A percentile compares a stretch with the other conserved stretches of the same genome.
phyloP scores from a whole-genome alignment of 495 filamentous ascomycete species.

The Neurospora sublineolata region DNA sequence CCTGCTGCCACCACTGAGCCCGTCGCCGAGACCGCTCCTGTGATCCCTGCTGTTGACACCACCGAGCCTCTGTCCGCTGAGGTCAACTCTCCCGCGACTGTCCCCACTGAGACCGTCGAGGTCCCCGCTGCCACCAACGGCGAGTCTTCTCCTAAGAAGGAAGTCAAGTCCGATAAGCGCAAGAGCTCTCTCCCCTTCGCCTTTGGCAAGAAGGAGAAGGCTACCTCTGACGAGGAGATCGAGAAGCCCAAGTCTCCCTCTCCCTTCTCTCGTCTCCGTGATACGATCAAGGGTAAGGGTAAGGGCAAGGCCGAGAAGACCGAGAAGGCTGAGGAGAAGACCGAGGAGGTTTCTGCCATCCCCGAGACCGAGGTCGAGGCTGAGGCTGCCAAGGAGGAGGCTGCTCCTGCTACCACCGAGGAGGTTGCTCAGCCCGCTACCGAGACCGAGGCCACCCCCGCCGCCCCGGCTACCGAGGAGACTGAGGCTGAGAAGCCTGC shows the following conservation, averaged over 20 bases:
- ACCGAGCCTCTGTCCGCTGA: slow-evolving; percentile 40
- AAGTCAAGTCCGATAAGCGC: slow-evolving; percentile 44
- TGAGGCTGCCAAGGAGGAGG: slow-evolving; percentile 41
- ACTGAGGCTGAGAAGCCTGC: slow-evolving; percentile 26
- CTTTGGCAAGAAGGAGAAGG: slow-evolving; percentile 44
- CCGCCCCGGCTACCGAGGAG: slow-evolving; percentile 22
- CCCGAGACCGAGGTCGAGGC: slow-evolving; percentile 27
- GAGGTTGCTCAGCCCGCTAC: slow-evolving; percentile 29
- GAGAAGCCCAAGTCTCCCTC: slow-evolving; percentile 43
- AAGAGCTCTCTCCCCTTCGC: slow-evolving; percentile 45
- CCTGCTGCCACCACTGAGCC: slow-evolving; percentile 30
- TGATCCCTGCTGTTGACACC: slow-evolving; percentile 47
- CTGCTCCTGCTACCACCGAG: slow-evolving; percentile 19
- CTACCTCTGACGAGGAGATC: slow-evolving; percentile 34
- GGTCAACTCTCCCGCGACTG: slow-evolving; percentile 34
- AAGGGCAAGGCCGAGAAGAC: slow-evolving; percentile 33
- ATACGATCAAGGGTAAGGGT: slow-evolving; percentile 38
- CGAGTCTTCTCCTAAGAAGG: slow-evolving; percentile 33
- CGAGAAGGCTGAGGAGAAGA: slow-evolving; percentile 37
- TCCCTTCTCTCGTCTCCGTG: slow-evolving; percentile 47
- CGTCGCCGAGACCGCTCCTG: slow-evolving; percentile 43
- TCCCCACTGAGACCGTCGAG: slow-evolving; percentile 33
- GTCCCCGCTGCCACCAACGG: slow-evolving; percentile 34
- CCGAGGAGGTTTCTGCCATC: slow-evolving; percentile 25
- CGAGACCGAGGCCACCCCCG: slow-evolving; percentile 34